phyloP scores from a whole-genome alignment of 768 basidiomycete genomes.

The Boletus pseudo-olivaceus region DNA sequence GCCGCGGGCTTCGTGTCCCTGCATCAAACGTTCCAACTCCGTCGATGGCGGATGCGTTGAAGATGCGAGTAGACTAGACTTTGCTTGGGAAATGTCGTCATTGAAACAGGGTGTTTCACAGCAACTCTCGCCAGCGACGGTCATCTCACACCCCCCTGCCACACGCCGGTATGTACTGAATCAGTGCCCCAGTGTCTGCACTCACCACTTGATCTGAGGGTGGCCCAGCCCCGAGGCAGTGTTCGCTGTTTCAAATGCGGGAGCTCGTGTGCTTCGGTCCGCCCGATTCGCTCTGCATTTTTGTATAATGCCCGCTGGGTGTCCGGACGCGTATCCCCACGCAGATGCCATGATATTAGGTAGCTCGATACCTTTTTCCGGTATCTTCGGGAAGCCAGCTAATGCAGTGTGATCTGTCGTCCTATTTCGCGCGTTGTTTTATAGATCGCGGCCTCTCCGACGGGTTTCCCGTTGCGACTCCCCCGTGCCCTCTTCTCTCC shows the following conservation, averaged over 20 bases:
- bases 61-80: slow-evolving; percentile 9
- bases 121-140: not conserved
- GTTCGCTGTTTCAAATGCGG: slow-evolving; percentile 3
- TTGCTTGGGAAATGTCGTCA: not conserved
- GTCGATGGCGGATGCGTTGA: slow-evolving; percentile 27
- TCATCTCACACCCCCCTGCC: not conserved
- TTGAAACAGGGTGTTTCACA: not conserved
- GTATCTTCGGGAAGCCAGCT: slow-evolving; percentile 18
- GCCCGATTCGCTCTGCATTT: slow-evolving; percentile 4
- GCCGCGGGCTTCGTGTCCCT: slow-evolving; percentile 12
- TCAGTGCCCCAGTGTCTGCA: not conserved
- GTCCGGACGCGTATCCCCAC: slow-evolving; percentile 4
- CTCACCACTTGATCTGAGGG: not conserved
- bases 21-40: slow-evolving; percentile 11
- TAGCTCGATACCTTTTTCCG: slow-evolving; percentile 20
- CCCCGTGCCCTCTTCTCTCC: slow-evolving; percentile 11
- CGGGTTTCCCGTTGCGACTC: slow-evolving; percentile 5
- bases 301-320: slow-evolving; percentile 13
- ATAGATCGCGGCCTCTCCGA: slow-evolving; percentile 19
- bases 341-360: slow-evolving; percentile 10
- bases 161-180: not conserved
- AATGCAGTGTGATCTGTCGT: slow-evolving; percentile 25
- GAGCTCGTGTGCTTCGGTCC: slow-evolving; percentile 2
- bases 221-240: slow-evolving; percentile 3
- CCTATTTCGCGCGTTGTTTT: slow-evolving; percentile 18